Base-by-base conservation (phyloP, 2,329 filamentous ascomycete species). In the Neofusicoccum sp. region DNA sequence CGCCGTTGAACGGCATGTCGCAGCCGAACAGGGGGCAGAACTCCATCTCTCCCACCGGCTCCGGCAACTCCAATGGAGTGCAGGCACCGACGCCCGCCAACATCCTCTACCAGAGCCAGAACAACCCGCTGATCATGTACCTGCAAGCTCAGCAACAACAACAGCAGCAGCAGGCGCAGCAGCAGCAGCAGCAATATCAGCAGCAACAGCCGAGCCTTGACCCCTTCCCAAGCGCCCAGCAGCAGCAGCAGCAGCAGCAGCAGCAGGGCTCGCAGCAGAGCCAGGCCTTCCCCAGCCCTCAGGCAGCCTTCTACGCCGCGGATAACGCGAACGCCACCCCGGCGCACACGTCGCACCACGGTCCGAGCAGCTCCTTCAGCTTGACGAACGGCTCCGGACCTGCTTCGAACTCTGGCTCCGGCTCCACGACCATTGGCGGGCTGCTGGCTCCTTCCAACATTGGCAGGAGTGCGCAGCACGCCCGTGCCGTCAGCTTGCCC, bases 121-220 rank as follows among this genome's bases (percentile, higher is more conserved):
- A 87, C 81, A 97, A 97, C 76, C 94, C 94, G 0, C 78, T 98
- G 75, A 97, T 93, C 29, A 88, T 97, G 87, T 98, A 97, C 75
- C 84, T 97, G 64, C 94, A 89, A 77, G 92, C 96, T 73, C 86
- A 94, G 33, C 88, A 88, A 28, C 86, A 89, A 66, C 87, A 90
- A 70, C 89, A 91, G 67, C 85, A 87, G 54, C 90, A 93, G 68
- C 90, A 92, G 66, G 86, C 83, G 56, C 78, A 78, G 56, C 77
- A 76, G 3, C 68, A 82, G 63, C 76, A 76, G 56, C 74, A 79
- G 49, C 77, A 81, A 64, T 78, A 81, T 44, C 76, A 79, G 4
- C 76, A 76, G 61, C 74, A 79, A 49, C 77, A 81, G 64, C 79
- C 81, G 48, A 76, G 78, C 5, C 64, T 71, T 44, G 72, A 75